phyloP scores from a whole-genome alignment of 1,139 yeast species.

The Blastobotrys capitulatus region DNA sequence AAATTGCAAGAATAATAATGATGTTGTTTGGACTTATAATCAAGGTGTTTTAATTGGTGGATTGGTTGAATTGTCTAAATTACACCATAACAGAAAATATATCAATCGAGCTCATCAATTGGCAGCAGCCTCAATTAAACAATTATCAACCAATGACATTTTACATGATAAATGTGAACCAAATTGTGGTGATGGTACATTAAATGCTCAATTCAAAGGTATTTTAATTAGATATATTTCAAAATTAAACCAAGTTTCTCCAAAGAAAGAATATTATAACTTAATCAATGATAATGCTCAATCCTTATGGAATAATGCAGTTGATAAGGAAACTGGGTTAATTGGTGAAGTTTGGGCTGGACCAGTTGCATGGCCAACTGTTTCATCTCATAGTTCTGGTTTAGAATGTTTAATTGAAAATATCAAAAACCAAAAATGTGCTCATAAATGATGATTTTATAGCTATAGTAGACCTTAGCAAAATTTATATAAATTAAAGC shows the following conservation, averaged over 20 bases:
- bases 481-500: no score
- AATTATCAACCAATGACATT: slow-evolving; percentile 10
- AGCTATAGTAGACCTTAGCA: no score
- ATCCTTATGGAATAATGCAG: slow-evolving; percentile 5
- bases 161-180: slow-evolving; percentile 18
- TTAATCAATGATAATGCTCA: slow-evolving; percentile 11
- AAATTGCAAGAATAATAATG: slow-evolving; percentile 16
- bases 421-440: no score
- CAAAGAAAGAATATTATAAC: slow-evolving; percentile 6
- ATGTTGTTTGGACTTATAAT: slow-evolving; percentile 18
- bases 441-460: no score
- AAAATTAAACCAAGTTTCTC: slow-evolving; percentile 11
- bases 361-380: slow-evolving; percentile 6
- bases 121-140: slow-evolving; percentile 14
- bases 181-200: slow-evolving; percentile 15
- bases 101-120: slow-evolving; percentile 14
- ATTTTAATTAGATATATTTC: slow-evolving; percentile 18
- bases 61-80: slow-evolving; percentile 13
- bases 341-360: slow-evolving; percentile 13
- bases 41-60: slow-evolving; percentile 22
- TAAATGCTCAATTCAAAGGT: slow-evolving; percentile 18
- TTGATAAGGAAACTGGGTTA: slow-evolving; percentile 1
- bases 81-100: slow-evolving; percentile 7
- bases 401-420: slow-evolving; percentile 10
- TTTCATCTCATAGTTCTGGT: slow-evolving; percentile 8